Conservation (phyloP, 2,329 filamentous ascomycete species). For the Trichoderma asperellum region DNA sequence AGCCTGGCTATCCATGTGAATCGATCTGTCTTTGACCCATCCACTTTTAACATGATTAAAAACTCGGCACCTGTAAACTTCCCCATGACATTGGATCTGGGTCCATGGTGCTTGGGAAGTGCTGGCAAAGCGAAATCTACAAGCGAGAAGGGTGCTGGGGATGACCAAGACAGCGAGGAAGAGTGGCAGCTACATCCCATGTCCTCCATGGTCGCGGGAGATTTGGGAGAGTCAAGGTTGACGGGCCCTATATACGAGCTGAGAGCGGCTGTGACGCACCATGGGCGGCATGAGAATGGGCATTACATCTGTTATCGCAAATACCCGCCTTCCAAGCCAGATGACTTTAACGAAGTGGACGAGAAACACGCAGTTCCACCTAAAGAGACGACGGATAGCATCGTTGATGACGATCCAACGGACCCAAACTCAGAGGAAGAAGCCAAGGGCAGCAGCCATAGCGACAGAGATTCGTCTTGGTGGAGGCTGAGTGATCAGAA, state of each 20-base stretch:
- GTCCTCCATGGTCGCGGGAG: conserved; percentile 72
- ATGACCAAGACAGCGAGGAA: conserved; percentile 51
- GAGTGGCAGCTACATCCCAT: conserved; percentile 71
- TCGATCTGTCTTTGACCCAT: conserved; percentile 86
- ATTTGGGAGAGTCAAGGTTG: conserved; percentile 53
- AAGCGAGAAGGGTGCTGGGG: conserved; percentile 16
- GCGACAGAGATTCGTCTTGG: conserved; percentile 59
- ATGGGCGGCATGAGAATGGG: conserved; percentile 89
- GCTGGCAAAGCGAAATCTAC: conserved; percentile 32
- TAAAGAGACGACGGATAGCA: not conserved
- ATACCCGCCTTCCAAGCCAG: conserved; percentile 51
- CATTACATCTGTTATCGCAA: conserved; percentile 93
- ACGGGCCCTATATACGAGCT: conserved; percentile 72
- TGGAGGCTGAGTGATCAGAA: conserved; percentile 91
- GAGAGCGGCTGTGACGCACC: conserved; percentile 84
- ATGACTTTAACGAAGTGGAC: not conserved
- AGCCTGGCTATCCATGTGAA: conserved; percentile 88
- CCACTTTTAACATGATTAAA: conserved; percentile 77
- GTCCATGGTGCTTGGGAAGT: conserved; percentile 82
- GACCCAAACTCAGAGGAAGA: not conserved
- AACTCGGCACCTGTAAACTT: conserved; percentile 82
- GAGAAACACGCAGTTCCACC: not conserved
- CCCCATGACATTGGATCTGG: conserved; percentile 73
- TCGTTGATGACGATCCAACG: conserved; percentile 20
- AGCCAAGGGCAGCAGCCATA: not conserved